Evolutionary conservation across 768 basidiomycete genomes (phyloP), one percentile per base, ranked within the genome.

Genomic region (Pisolithus marmoratus): DNA sequence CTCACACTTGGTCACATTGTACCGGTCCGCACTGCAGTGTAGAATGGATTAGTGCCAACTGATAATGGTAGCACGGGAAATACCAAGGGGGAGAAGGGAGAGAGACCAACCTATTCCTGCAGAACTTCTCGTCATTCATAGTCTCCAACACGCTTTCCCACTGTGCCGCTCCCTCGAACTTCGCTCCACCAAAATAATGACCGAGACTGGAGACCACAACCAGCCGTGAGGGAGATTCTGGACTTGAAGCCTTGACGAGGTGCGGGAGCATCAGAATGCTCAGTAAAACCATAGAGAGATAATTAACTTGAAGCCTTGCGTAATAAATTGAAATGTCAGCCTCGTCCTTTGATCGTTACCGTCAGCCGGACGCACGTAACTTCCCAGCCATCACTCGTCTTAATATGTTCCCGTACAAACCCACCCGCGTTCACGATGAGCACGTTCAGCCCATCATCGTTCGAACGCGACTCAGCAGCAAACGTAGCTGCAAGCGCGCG

Each of bases 341-440:
- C 11, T 20, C 8, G 3, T 22, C 27, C 7, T n/a, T 29, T 29
- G 29, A 29, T 22, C 41, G 51, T 47, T 38, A 34, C 15, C 34
- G 34, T 3, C 4, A 12, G 34, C 22, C n/a, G 34, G 15, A 60
- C 63, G 24, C 51, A 79, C 80, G 57, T 64, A 27, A 60, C 24
- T 56, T 82, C 79, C 75, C 74, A 81, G 8, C 74, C 78, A 53
- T 81, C 80, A 2, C 54, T 38, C 0, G 74, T 74, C n/a, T 56
- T 51, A n/a, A 54, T 29, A 37, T 71, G 71, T 1, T 48, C 37
- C 0, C 1, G 2, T 1, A 19, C 15, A 1, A 57, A 49, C 8
- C 62, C 48, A 8, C 65, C 70, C 1, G 70, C 72, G 38, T 70
- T 70, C 5, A 60, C 60, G 20, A 72, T 54, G 19, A 74, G 52